These are phyloP conservation scores for Obba rivulosa DNA, from an alignment of 768 basidiomycete species.

Conservation along the genomic window DNA sequence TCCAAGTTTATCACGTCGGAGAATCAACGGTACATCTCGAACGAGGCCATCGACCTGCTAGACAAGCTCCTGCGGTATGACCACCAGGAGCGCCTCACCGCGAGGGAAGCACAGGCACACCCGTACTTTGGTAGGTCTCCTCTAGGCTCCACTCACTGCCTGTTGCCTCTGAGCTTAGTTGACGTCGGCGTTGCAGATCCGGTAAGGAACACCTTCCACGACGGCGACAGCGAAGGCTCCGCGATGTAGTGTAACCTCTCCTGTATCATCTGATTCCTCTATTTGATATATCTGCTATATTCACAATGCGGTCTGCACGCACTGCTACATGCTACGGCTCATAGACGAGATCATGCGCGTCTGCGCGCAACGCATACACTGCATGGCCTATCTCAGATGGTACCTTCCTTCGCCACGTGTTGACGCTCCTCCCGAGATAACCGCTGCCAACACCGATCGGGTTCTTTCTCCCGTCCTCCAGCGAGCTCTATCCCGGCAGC, in stretches of 20 bases:
- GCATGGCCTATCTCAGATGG: too few relatives aligned
- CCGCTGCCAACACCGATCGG: too few relatives aligned
- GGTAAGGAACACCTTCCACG: slow-evolving; percentile 51
- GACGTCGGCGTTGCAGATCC: slow-evolving; percentile 46
- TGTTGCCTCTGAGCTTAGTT: slow-evolving; percentile 9
- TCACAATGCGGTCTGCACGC: too few relatives aligned
- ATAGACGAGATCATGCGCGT: too few relatives aligned
- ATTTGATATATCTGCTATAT: not conserved
- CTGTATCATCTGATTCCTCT: not conserved
- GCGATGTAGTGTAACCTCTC: slow-evolving; percentile 17
- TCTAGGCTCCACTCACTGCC: slow-evolving; percentile 3
- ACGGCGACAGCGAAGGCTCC: slow-evolving; percentile 61
- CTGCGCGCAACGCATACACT: too few relatives aligned
- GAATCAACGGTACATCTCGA: slow-evolving; percentile 94
- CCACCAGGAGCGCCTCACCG: slow-evolving; percentile 94
- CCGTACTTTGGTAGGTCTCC: slow-evolving; percentile 76
- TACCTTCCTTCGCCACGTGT: too few relatives aligned
- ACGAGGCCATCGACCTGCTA: slow-evolving; percentile 93
- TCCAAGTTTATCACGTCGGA: slow-evolving; percentile 91
- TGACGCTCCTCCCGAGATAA: too few relatives aligned
- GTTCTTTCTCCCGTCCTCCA: too few relatives aligned
- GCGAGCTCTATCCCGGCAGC: too few relatives aligned
- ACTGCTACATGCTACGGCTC: too few relatives aligned
- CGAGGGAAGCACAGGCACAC: slow-evolving; percentile 87
- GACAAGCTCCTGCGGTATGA: slow-evolving; percentile 96